Conservation (phyloP, 2,329 filamentous ascomycete genomes). For the Fusarium tanahbumbuense region DNA sequence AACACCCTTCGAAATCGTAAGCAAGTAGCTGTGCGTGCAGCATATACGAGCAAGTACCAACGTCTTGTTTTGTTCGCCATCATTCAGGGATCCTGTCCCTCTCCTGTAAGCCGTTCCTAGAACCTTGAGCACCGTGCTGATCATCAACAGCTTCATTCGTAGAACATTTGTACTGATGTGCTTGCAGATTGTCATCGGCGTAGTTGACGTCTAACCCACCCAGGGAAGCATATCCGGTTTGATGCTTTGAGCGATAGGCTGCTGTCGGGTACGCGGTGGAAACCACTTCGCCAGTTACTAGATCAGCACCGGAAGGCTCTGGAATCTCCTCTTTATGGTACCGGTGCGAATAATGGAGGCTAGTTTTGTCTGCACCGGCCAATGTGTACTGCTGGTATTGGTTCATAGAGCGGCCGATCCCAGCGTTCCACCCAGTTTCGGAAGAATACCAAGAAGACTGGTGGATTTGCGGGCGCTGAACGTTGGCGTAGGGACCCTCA, state of each 20-base stretch:
- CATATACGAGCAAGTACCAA: background rate
- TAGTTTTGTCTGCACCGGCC: background rate
- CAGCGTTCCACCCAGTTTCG: slow-evolving; percentile 21
- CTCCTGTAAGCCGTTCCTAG: background rate
- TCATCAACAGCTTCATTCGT: background rate
- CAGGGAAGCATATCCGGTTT: slow-evolving; percentile 4
- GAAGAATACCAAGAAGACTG: slow-evolving; percentile 24
- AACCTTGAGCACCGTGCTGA: background rate
- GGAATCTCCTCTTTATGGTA: slow-evolving; percentile 5
- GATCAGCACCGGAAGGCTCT: background rate
- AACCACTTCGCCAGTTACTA: background rate
- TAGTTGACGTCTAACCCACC: background rate
- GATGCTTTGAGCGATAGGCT: background rate
- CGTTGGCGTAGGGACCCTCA: background rate
- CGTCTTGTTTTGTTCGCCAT: background rate
- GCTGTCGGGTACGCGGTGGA: background rate
- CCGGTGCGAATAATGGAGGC: slow-evolving; percentile 1
- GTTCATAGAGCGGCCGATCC: slow-evolving; percentile 22
- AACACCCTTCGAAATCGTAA: background rate
- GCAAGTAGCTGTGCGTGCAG: slow-evolving; percentile 9
- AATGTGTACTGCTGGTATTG: slow-evolving; percentile 23
- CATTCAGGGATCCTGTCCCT: background rate
- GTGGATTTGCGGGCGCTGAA: slow-evolving; percentile 13
- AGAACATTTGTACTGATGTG: slow-evolving; percentile 3
- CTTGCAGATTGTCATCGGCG: background rate